A percentile compares a stretch with the other conserved stretches of the same genome.
Evolutionary conservation across 805 yeast species (phyloP).

Genomic region (Candida multigemmis): DNA sequence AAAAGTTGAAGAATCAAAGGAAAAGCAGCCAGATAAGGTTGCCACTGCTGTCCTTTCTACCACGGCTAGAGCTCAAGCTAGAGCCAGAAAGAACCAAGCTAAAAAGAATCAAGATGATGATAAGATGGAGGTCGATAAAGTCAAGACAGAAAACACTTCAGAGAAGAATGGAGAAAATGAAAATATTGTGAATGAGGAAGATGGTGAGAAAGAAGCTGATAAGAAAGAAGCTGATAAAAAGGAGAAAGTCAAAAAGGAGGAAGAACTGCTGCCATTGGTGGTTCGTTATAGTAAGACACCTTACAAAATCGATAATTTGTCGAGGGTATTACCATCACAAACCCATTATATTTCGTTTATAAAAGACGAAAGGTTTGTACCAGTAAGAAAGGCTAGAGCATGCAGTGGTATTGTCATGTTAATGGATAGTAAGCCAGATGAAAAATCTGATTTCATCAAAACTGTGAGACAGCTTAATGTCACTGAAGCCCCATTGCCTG

Average conservation of each 20-base stretch:
- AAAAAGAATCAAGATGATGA: constrained; percentile 45
- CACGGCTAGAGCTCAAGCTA: constrained; percentile 86
- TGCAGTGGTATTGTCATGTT: constrained; percentile 66
- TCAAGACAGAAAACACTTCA: constrained; percentile 40
- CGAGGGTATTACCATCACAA: constrained; percentile 87
- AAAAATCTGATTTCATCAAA: constrained; percentile 58
- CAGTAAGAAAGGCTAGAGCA: constrained; percentile 70
- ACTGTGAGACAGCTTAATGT: constrained; percentile 75
- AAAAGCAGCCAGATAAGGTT: constrained; percentile 78
- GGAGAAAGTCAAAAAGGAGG: constrained; percentile 12
- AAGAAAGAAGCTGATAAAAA: constrained; percentile 23
- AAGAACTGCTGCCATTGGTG: constrained; percentile 27
- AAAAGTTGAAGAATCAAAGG: constrained; percentile 67
- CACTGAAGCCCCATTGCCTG: constrained; percentile 68
- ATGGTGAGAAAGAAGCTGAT: constrained; percentile 5
- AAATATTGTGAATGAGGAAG: constrained; percentile 4
- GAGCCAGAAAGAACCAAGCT: constrained; percentile 62
- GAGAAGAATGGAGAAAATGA: constrained; percentile 10
- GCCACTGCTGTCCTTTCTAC: constrained; percentile 93
- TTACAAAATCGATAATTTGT: constrained; percentile 65
- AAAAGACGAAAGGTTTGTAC: constrained; percentile 68
- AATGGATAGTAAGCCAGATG: constrained; percentile 52
- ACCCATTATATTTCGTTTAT: constrained; percentile 71
- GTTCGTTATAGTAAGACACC: constrained; percentile 54
- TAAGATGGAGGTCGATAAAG: constrained; percentile 25